These are phyloP conservation scores for Mycena vitilis DNA, from an alignment of 768 basidiomycete species.

Conservation along the genomic window DNA sequence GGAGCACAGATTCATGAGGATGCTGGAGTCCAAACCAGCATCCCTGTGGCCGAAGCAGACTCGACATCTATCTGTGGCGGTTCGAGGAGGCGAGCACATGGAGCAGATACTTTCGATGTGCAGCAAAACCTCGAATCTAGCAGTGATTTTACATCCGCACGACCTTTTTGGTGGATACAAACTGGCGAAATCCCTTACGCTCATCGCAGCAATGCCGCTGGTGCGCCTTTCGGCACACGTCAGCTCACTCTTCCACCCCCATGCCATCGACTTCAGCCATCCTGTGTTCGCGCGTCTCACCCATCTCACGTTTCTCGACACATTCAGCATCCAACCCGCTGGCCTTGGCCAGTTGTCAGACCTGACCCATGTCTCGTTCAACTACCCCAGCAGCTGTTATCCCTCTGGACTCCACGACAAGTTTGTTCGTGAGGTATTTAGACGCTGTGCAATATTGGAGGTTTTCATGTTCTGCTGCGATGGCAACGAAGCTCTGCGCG, in stretches of 20 bases:
- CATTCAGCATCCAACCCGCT: not conserved
- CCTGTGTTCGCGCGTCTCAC: slow-evolving; percentile 4
- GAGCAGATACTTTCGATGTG: slow-evolving; percentile 2
- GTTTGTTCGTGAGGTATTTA: not conserved
- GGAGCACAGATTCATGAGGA: not conserved
- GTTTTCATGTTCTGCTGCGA: slow-evolving; percentile 3
- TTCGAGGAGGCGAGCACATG: not conserved
- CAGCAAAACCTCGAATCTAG: not conserved
- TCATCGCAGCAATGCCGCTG: slow-evolving; percentile 1
- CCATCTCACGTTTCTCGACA: not conserved
- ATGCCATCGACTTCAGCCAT: not conserved
- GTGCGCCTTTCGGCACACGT: not conserved
- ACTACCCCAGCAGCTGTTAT: slow-evolving; percentile 3
- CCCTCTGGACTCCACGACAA: not conserved
- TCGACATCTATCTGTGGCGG: slow-evolving; percentile 3
- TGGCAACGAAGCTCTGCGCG: not conserved
- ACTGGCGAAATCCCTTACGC: not conserved
- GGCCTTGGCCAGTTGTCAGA: not conserved
- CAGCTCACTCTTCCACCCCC: not conserved
- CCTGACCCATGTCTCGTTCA: slow-evolving; percentile 8
- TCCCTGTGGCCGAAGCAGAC: not conserved
- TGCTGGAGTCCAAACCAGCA: slow-evolving; percentile 5
- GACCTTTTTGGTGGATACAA: no score
- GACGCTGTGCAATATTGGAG: not conserved
- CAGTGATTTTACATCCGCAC: not conserved